Evolutionary conservation across 768 basidiomycete genomes (phyloP).

Genomic region (Trametes coccinea): DNA sequence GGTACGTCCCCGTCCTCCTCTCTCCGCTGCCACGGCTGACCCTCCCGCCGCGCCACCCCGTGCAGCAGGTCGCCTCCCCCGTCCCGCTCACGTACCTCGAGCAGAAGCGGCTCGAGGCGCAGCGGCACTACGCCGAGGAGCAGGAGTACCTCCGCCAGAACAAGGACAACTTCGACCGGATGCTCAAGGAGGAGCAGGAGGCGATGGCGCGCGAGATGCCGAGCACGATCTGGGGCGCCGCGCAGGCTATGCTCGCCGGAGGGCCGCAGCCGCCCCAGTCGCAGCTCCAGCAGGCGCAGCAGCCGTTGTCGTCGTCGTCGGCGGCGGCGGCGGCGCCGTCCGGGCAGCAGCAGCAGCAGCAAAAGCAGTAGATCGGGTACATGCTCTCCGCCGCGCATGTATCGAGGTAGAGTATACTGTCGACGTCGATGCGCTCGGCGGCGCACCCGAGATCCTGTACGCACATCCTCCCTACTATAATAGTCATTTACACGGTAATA

Average conservation of each 20-base stretch:
- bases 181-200: constrained; percentile 54
- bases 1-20: constrained; percentile 26
- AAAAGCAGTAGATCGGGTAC: background rate
- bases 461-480: too few species aligned
- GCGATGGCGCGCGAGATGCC: constrained; percentile 49
- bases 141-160: constrained; percentile 52
- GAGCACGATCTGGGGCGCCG: constrained; percentile 36
- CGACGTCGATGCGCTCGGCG: too few species aligned
- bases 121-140: constrained; percentile 52
- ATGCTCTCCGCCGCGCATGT: too few species aligned
- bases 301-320: background rate
- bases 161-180: constrained; percentile 49
- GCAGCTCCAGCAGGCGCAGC: background rate
- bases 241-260: constrained; percentile 21
- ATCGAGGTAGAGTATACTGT: too few species aligned
- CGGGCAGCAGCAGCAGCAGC: background rate
- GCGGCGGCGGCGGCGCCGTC: background rate
- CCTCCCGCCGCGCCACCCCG: too few species aligned
- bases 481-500: too few species aligned
- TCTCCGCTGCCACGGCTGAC: too few species aligned
- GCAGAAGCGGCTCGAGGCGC: constrained; percentile 51
- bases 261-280: constrained; percentile 13
- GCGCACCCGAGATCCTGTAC: too few species aligned
- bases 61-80: constrained; percentile 32
- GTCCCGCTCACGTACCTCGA: constrained; percentile 54